These are phyloP conservation scores for Calonectria montana DNA, from an alignment of 2,329 filamentous ascomycete species.

Conservation along the genomic window DNA sequence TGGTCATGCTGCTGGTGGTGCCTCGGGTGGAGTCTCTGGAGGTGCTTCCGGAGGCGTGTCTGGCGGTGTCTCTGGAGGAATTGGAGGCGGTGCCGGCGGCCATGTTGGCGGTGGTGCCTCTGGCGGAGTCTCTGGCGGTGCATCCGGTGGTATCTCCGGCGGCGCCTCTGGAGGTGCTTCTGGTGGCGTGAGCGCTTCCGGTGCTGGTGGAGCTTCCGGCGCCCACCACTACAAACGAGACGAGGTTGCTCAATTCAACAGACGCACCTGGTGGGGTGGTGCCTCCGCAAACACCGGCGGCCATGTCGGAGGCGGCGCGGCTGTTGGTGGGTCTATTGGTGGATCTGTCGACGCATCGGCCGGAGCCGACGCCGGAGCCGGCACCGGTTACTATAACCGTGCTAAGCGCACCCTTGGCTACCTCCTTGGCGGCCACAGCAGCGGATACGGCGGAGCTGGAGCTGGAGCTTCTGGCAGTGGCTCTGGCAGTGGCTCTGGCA, in stretches of 20 bases:
- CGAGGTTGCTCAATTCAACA: not conserved
- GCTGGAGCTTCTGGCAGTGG: not conserved
- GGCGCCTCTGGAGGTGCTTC: not conserved
- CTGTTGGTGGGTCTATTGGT: not conserved
- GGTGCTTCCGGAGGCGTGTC: not conserved
- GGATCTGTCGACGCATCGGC: too few relatives aligned
- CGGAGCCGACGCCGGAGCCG: not conserved
- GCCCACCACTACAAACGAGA: not conserved
- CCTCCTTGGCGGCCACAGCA: not conserved
- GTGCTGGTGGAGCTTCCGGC: not conserved
- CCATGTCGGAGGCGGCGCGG: not conserved
- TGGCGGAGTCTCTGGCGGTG: not conserved
- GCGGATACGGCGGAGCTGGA: not conserved
- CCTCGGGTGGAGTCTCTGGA: not conserved
- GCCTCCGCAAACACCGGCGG: not conserved
- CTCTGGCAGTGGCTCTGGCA: not conserved
- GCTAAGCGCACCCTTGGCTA: not conserved
- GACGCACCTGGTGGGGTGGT: not conserved
- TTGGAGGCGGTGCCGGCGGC: not conserved
- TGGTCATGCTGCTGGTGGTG: too few relatives aligned
- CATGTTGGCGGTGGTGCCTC: not conserved
- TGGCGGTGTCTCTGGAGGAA: too few relatives aligned
- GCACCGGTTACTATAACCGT: not conserved
- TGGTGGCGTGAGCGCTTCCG: not conserved
- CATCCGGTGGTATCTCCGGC: not conserved